Evolutionary conservation across 2,329 filamentous ascomycete species (phyloP), one percentile per base, ranked within the genome.

Genomic region (Apiospora rasikravindrae): DNA sequence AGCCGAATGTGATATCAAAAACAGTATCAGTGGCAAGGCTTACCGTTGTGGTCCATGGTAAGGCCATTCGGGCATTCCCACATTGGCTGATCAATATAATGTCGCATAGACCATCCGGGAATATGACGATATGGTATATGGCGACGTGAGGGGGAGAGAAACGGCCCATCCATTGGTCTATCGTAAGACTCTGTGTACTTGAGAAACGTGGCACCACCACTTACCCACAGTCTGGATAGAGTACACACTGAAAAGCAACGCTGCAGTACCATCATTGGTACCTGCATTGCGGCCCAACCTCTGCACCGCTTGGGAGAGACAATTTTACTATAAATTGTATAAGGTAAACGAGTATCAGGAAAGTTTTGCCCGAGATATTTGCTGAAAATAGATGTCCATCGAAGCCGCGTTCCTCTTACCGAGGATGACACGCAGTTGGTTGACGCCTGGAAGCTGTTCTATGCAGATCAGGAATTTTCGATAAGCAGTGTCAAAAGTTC

Each of bases 171-270:
- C 11, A 64, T 64, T 40, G 57, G 33, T 40, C 33, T 33, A 40
- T 64, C 10, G 57, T 64, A n/a, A 24, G 33, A 64, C 33, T 13
- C 22, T 24, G 22, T 22, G 57, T 40, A 19, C 33, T 22, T n/a
- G 19, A 64, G 57, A 37, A 64, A 64, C 57, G 57, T 64, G 57
- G 57, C 57, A 64, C 57, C 57, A 64, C 33, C 57, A 64, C 57
- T 40, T n/a, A n/a, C 33, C 57, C 10, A n/a, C 19, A 64, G 57
- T 40, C 57, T 40, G 57, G 29, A n/a, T 64, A 40, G 16, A 64
- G 57, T 40, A n/a, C 19, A 64, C 40, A 14, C 29, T 16, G 29
- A 64, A 64, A 64, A 64, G 19, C 33, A 64, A 64, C 33, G 19
- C 57, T 64, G 57, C 29, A 22, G 19, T n/a, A 19, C 33, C 22